Base-by-base conservation (phyloP, 2,329 filamentous ascomycete species). In the Tricladium varicosporioides region DNA sequence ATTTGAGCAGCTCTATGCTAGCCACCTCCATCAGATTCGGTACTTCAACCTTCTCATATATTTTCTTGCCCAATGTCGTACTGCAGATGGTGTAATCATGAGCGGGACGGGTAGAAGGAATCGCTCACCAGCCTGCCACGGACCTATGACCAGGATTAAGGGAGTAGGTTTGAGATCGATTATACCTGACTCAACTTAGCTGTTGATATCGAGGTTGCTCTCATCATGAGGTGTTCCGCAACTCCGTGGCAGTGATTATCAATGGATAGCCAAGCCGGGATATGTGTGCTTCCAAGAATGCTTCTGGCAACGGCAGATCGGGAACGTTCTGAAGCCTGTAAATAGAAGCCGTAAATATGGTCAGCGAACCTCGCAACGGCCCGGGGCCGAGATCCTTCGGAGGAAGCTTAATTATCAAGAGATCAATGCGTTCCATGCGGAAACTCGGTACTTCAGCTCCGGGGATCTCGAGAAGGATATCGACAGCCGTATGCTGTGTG, bases 1-100 rank as follows among this genome's bases (percentile, higher is more conserved):
- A 48, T 44, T 19, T 51, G 48, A 54, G 48, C 45, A 43, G 48
- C 44, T 27, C 32, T 14, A 19, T 19, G 31, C 31, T 31, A 42
- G 47, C 22, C 42, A 22, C 15, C 22, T 16, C 50, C 46, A 40
- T 18, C 48, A 40, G 19, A 40, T 31, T 47, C 46, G 31, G 32
- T 40, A 48, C 36, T 45, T 44, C 57, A 32, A 15, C 48, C 22
- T 50, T 49, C 48, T 56, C 45, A 51, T 56, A 49, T 57, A 53
- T 55, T 53, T 46, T 46, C 27, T 60, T 52, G 59, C 59, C 61
- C 54, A 62, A 61, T 45, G 57, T 63, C 31, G 59, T 54, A 63
- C 61, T 53, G 53, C 61, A 59, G 55, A 49, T 42, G 32, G 36
- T 46, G 46, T 14, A 27, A 52, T 46, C 31, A 19, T 27, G n/a